Evolutionary conservation across 805 yeast genomes (phyloP).

Genomic region (Spathaspora sp.): DNA sequence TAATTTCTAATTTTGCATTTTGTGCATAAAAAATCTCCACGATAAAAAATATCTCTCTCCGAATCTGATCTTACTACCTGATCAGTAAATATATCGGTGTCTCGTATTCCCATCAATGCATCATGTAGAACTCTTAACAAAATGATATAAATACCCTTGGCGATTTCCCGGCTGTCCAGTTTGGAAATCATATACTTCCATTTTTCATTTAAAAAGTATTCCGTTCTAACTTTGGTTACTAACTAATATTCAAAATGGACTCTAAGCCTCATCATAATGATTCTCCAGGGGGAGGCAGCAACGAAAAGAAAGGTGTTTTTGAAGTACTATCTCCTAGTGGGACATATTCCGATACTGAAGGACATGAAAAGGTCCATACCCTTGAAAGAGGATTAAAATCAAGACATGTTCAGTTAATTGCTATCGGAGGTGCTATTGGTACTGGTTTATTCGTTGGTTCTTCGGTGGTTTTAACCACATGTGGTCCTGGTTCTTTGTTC

Average conservation of each 20-base stretch:
- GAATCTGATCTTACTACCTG: background rate
- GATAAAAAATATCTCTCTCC: background rate
- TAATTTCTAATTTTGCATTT: no score
- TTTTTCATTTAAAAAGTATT: no score
- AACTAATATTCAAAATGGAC: background rate
- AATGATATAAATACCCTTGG: background rate
- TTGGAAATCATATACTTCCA: background rate
- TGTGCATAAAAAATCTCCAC: no score
- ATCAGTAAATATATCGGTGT: no score
- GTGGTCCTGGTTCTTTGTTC: conserved; percentile 65
- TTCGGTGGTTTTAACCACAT: conserved; percentile 53
- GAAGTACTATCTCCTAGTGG: conserved; percentile 11
- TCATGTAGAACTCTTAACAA: background rate
- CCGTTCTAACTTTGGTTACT: background rate
- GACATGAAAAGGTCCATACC: conserved; percentile 22
- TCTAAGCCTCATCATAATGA: background rate
- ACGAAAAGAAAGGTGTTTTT: conserved; percentile 17
- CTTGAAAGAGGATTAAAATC: conserved; percentile 37
- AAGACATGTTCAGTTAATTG: conserved; percentile 67
- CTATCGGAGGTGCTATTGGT: conserved; percentile 84
- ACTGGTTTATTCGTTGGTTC: conserved; percentile 70
- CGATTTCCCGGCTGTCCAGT: background rate
- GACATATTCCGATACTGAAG: conserved; percentile 9
- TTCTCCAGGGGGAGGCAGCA: conserved; percentile 15
- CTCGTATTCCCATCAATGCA: background rate